Base-by-base conservation (phyloP, 805 yeast species). In the Candida gorgasii region DNA sequence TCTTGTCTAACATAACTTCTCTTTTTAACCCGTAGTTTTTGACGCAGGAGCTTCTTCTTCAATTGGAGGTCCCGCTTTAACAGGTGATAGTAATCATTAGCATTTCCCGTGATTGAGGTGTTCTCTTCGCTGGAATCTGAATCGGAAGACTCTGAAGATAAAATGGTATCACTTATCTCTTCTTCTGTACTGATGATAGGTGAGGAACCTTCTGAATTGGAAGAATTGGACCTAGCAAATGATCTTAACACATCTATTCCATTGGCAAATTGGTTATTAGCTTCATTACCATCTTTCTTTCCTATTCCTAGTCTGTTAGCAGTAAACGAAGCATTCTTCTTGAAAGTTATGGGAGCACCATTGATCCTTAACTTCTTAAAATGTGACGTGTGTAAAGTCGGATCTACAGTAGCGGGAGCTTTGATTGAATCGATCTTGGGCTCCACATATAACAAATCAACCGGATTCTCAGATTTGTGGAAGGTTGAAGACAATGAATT, bases 331-430 rank as follows among this genome's bases (percentile, higher is more conserved):
- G 50, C 28, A 24, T 24, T 11, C n/a, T 24, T 24, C n/a, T 24
- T 57, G 8, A 63, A 55, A 0, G 65, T 60, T 26, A 63, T 59
- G 14, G 70, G 69, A 4, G 61, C 53, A 1, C 72, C 72, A 42
- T 61, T 65, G 38, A 71, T 71, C 18, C 76, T 58, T 18, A 71
- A 57, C 43, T 71, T 71, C 44, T 71, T 71, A 51, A 62, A 70
- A 47, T 65, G 73, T 9, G 72, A 62, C 5, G 61, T 54, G 44
- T 61, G 67, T 17, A 62, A 51, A 1, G 68, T 58, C 53, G 54
- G 68, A 37, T 57, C 55, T 11, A 64, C 70, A 9, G 72, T 71
- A 18, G 76, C 64, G 1, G 61, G 46, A 8, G 73, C 66, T 44
- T 69, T 69, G 8, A 13, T 19, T 23, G 30, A 14, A n/a, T 14